Evolutionary conservation across 192 early-diverging fungal genomes (phyloP).

Genomic region (Podila epigama): DNA sequence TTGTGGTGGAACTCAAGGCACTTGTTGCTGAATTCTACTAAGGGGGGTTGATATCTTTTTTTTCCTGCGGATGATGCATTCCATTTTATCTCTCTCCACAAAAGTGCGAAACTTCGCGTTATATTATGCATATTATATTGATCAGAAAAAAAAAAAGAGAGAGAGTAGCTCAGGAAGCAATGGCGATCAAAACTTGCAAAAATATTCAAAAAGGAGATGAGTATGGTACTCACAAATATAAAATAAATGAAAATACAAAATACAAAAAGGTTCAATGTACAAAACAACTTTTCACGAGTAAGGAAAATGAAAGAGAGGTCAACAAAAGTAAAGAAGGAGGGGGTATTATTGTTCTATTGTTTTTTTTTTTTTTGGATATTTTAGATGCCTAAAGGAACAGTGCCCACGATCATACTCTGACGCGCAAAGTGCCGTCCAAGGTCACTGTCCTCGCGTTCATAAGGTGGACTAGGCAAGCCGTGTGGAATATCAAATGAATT

Average conservation of each 20-base stretch:
- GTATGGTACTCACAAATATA: no score
- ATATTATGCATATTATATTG: not conserved
- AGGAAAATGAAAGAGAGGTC: not conserved
- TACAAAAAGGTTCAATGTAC: no score
- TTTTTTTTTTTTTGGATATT: not conserved
- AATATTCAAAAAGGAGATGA: no score
- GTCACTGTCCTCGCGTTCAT: not conserved
- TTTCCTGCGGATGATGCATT: no score
- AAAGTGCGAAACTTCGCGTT: no score
- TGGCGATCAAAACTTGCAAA: no score
- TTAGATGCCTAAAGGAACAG: not conserved
- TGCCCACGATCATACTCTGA: not conserved
- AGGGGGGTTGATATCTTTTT: not conserved
- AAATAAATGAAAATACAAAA: no score
- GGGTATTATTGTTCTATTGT: not conserved
- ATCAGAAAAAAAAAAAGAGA: not conserved
- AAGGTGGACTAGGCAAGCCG: constrained; percentile 7
- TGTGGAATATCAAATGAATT: not conserved
- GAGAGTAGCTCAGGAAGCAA: no score
- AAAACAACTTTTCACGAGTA: no score
- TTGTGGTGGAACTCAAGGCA: constrained; percentile 66
- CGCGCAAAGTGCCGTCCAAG: not conserved
- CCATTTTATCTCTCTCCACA: no score
- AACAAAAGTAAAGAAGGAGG: not conserved
- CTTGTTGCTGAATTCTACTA: constrained; percentile 50